Conservation (phyloP, 306 rosid genomes). For the Lotus japonicus region DNA sequence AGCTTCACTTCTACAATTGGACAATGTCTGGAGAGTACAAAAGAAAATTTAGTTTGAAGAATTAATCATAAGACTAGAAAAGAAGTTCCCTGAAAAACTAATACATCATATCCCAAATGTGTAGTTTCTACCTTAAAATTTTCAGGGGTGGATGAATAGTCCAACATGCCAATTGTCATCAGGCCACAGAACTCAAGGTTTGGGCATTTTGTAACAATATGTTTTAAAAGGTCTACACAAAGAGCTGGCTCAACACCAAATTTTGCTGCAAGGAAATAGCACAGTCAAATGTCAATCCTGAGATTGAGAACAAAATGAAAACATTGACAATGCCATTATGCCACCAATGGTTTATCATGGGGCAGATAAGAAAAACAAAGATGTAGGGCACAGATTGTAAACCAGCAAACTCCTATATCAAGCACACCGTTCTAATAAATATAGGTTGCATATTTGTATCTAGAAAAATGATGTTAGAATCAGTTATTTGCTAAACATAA, state of each 20-base stretch:
- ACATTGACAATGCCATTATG: constrained; percentile 8
- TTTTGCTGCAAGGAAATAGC: constrained; percentile 52
- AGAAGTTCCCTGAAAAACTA: not conserved
- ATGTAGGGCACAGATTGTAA: not conserved
- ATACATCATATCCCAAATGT: not conserved
- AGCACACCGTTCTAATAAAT: constrained; percentile 6
- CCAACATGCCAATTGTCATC: constrained; percentile 96
- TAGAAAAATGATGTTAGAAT: not conserved
- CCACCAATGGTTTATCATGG: not conserved
- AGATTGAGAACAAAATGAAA: constrained; percentile 12
- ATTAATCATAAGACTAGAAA: not conserved
- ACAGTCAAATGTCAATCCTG: not conserved
- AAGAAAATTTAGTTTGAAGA: constrained; percentile 11
- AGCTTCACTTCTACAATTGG: constrained; percentile 69
- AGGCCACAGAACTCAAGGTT: constrained; percentile 80
- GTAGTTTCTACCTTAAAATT: constrained; percentile 63
- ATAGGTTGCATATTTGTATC: not conserved
- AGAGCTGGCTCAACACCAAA: constrained; percentile 74
- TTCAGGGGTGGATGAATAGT: constrained; percentile 83
- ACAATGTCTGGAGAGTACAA: constrained; percentile 44
- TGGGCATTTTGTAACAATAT: constrained; percentile 57
- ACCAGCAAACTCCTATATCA: constrained; percentile 7
- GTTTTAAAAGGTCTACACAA: constrained; percentile 77
- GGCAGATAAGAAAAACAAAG: not conserved
- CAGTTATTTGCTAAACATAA: not conserved